A percentile compares a stretch with the other conserved stretches of the same genome.
These are phyloP conservation scores for Rhizodiscina lignyota DNA, from an alignment of 495 filamentous ascomycete species.

Conservation along the genomic window DNA sequence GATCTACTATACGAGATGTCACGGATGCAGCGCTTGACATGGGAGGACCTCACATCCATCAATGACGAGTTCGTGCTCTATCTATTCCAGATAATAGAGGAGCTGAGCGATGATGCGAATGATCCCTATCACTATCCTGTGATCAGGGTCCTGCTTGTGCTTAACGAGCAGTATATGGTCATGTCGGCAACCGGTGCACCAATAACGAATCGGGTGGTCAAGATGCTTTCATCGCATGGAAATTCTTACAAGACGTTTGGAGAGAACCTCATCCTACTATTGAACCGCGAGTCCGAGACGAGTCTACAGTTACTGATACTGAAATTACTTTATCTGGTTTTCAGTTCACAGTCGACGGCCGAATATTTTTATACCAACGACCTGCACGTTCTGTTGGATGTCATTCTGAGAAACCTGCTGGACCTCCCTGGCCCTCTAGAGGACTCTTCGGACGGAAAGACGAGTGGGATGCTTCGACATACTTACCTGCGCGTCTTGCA, in stretches of 20 bases:
- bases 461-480: conserved; percentile 52
- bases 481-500: conserved; percentile 96
- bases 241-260: conserved; percentile 82
- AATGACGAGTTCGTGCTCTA: conserved; percentile 75
- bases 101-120: conserved; percentile 70
- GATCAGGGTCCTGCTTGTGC: conserved; percentile 80
- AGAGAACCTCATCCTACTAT: conserved; percentile 88
- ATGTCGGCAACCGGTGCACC: conserved; percentile 37
- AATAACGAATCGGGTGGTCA: conserved; percentile 89
- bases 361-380: conserved; percentile 99
- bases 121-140: conserved; percentile 96
- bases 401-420: conserved; percentile 88
- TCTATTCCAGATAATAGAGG: conserved; percentile 78
- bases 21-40: conserved; percentile 65
- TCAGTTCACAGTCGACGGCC: conserved; percentile 76
- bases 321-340: conserved; percentile 87
- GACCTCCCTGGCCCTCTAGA: conserved; percentile 79
- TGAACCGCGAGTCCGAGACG: conserved; percentile 86
- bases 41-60: conserved; percentile 57
- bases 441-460: conserved; percentile 41
- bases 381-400: conserved; percentile 81
- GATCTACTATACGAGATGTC: conserved; percentile 96
- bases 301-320: conserved; percentile 86
- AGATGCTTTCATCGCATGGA: conserved; percentile 65
- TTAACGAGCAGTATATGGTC: conserved; percentile 98